These are phyloP conservation scores for Fragaria vesca DNA, from an alignment of 306 rosid genomes.

Conservation along the genomic window DNA sequence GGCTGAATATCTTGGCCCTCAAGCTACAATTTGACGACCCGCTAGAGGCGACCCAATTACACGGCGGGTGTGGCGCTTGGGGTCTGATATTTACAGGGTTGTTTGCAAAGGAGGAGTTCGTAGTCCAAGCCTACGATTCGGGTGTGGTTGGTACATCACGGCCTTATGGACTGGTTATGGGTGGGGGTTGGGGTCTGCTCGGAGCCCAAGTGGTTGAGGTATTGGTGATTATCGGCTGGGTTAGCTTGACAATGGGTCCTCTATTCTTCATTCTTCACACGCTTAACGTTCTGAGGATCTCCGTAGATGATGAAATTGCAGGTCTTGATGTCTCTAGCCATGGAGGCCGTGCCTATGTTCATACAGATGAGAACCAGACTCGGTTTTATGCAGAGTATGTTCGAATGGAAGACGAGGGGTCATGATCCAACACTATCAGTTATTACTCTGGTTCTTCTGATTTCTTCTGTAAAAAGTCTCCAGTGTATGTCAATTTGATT, in stretches of 20 bases:
- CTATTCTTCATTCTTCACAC: slow-evolving; percentile 49
- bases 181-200: slow-evolving; percentile 69
- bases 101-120: slow-evolving; percentile 66
- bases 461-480: background rate
- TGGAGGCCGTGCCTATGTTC: slow-evolving; percentile 65
- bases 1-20: slow-evolving; percentile 56
- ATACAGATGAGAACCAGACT: slow-evolving; percentile 31
- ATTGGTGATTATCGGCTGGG: slow-evolving; percentile 58
- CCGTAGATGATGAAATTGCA: slow-evolving; percentile 47
- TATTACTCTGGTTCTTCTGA: background rate
- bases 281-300: slow-evolving; percentile 53
- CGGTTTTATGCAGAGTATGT: slow-evolving; percentile 36
- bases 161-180: slow-evolving; percentile 62
- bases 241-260: slow-evolving; percentile 68
- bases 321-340: slow-evolving; percentile 73
- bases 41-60: slow-evolving; percentile 71
- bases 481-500: background rate
- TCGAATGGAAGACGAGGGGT: slow-evolving; percentile 15
- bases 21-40: slow-evolving; percentile 66
- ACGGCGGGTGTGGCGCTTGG: slow-evolving; percentile 77
- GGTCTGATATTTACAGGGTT: slow-evolving; percentile 73
- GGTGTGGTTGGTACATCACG: slow-evolving; percentile 34
- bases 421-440: background rate
- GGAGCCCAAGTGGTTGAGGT: slow-evolving; percentile 61
- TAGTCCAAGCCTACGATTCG: slow-evolving; percentile 43